Evolutionary conservation across 768 basidiomycete species (phyloP).

Genomic region (Russula emetica): DNA sequence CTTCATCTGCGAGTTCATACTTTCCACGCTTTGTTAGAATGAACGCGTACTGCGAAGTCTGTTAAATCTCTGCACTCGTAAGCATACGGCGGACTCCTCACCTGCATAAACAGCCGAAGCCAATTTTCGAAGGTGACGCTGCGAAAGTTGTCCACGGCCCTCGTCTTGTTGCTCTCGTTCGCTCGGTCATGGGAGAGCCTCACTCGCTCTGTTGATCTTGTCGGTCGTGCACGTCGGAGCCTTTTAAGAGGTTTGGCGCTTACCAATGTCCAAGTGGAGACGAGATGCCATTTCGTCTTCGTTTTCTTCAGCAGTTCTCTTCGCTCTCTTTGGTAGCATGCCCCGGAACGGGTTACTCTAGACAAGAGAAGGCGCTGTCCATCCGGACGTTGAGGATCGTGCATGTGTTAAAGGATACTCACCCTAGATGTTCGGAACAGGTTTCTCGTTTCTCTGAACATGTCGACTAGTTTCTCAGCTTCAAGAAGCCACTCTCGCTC

Average conservation of each 20-base stretch:
- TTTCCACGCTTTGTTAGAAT: conserved; percentile 58
- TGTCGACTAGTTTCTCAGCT: conserved; percentile 82
- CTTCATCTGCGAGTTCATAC: conserved; percentile 64
- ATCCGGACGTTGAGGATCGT: background rate
- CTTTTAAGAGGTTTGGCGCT: conserved; percentile 26
- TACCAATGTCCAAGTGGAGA: conserved; percentile 72
- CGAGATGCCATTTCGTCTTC: conserved; percentile 72
- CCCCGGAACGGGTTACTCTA: conserved; percentile 59
- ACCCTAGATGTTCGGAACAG: conserved; percentile 79
- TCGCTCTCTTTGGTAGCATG: conserved; percentile 55
- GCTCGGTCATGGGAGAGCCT: conserved; percentile 47
- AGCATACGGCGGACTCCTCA: conserved; percentile 31
- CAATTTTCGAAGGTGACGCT: conserved; percentile 81
- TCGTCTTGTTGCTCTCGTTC: conserved; percentile 39
- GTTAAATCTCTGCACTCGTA: background rate
- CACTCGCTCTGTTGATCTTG: conserved; percentile 49
- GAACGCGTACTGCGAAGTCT: conserved; percentile 63
- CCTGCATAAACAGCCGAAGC: conserved; percentile 83
- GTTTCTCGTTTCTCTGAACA: conserved; percentile 80
- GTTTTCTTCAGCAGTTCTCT: conserved; percentile 48
- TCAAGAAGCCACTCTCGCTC: conserved; percentile 74
- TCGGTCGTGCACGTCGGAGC: background rate
- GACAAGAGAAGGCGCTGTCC: conserved; percentile 1
- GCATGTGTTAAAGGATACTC: conserved; percentile 27
- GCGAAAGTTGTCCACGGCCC: conserved; percentile 65